Conservation (phyloP, 371 early-diverging fungal genomes). For the Smittium mucronatum region DNA sequence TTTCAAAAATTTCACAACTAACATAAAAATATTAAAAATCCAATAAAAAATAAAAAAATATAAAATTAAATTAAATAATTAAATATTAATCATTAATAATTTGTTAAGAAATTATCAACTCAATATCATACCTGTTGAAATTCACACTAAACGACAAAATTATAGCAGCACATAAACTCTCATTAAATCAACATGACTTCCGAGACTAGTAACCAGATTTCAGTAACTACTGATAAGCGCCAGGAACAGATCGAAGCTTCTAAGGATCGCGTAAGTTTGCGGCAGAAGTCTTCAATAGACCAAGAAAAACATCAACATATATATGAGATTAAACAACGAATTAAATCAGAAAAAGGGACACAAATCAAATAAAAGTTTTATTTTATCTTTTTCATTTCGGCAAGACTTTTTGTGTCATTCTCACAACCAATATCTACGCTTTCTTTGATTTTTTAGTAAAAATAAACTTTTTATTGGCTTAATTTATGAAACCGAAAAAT, state of each 20-base stretch:
- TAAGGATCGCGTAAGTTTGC: neutral
- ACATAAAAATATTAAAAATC: neutral
- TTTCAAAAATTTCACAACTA: no score
- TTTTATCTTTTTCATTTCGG: no score
- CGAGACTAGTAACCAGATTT: neutral
- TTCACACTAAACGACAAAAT: neutral
- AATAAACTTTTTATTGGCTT: no score
- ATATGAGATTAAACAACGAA: no score
- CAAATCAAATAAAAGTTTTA: no score
- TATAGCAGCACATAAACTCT: neutral
- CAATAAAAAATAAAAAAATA: neutral
- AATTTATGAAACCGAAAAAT: no score
- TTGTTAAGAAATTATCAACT: neutral
- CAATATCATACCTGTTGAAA: neutral
- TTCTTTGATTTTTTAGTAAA: no score
- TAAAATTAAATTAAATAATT: neutral
- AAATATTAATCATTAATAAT: neutral
- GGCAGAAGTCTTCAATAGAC: neutral
- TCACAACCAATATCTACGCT: no score
- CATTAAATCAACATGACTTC: neutral
- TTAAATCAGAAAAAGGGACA: no score
- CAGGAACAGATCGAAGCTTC: neutral
- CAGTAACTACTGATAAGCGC: neutral
- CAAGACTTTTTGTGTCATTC: no score
- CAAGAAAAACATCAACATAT: neutral